These are phyloP conservation scores for Boletus reticuloceps DNA, from an alignment of 768 basidiomycete genomes.

Conservation along the genomic window DNA sequence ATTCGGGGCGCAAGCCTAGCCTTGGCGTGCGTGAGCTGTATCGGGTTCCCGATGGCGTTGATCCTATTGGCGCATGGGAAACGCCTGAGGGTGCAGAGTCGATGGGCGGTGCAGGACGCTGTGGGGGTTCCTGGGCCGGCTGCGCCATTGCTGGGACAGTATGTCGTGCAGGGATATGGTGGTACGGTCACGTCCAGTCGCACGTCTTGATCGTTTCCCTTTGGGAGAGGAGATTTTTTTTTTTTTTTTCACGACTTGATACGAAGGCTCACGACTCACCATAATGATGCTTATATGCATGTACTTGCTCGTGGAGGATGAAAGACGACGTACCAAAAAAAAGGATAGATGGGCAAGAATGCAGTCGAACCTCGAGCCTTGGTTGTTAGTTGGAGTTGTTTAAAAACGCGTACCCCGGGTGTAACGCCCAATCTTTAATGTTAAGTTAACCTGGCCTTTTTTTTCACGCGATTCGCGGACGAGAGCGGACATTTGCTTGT, in stretches of 20 bases:
- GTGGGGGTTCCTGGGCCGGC: background rate
- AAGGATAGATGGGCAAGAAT: no score
- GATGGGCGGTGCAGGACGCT: constrained; percentile 26
- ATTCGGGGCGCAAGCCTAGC: constrained; percentile 14
- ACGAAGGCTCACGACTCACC: background rate
- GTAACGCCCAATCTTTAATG: no score
- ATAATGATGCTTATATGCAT: no score
- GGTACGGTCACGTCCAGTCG: constrained; percentile 1
- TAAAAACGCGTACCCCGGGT: no score
- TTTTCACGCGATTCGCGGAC: no score
- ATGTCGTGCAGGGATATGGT: constrained; percentile 12
- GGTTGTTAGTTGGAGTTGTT: background rate
- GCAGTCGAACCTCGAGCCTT: background rate
- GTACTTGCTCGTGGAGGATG: background rate
- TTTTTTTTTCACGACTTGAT: no score
- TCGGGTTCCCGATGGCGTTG: constrained; percentile 21
- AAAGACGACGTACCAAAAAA: background rate
- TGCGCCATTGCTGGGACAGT: constrained; percentile 14
- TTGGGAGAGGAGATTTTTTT: no score
- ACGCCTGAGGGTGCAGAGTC: constrained; percentile 18
- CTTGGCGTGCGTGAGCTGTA: constrained; percentile 23
- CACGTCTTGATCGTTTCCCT: background rate
- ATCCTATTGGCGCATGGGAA: constrained; percentile 22
- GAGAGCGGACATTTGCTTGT: no score
- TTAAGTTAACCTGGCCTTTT: no score